These are phyloP conservation scores for Pichia sporocuriosa DNA, from an alignment of 805 yeast genomes.

Conservation along the genomic window DNA sequence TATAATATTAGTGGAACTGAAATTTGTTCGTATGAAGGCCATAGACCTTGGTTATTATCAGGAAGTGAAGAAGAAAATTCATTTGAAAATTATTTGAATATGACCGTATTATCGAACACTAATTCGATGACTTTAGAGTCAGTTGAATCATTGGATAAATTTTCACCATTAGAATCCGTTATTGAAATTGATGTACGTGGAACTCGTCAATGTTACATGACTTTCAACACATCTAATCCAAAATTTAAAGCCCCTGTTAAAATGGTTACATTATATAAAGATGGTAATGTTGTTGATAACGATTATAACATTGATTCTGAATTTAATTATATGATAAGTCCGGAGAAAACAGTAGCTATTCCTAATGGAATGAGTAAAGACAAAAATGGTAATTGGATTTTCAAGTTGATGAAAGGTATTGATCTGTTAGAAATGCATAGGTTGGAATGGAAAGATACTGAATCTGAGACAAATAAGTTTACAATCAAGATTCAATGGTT, in stretches of 20 bases:
- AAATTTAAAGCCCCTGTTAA: conserved; percentile 53
- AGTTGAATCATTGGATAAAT: conserved; percentile 28
- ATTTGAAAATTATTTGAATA: conserved; percentile 38
- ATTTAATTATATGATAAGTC: neutral
- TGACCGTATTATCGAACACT: conserved; percentile 47
- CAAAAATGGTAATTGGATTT: conserved; percentile 31
- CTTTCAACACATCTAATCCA: conserved; percentile 43
- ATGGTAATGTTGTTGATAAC: conserved; percentile 10
- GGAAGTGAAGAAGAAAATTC: conserved; percentile 29
- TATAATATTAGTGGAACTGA: conserved; percentile 40
- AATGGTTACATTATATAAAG: conserved; percentile 45
- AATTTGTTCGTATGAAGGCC: conserved; percentile 45
- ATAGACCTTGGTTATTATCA: conserved; percentile 41
- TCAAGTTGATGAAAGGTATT: conserved; percentile 56
- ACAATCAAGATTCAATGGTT: conserved; percentile 72
- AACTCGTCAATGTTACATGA: conserved; percentile 58
- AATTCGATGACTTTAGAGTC: conserved; percentile 17
- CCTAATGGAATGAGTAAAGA: conserved; percentile 43
- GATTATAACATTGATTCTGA: neutral
- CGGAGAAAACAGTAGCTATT: conserved; percentile 12
- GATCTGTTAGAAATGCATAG: conserved; percentile 59
- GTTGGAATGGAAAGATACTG: conserved; percentile 46
- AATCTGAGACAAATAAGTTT: conserved; percentile 26
- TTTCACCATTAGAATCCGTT: conserved; percentile 61
- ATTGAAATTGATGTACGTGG: conserved; percentile 50